Evolutionary conservation across 2,329 filamentous ascomycete genomes (phyloP), one percentile per base, ranked within the genome.

Genomic region (Moelleriella libera): DNA sequence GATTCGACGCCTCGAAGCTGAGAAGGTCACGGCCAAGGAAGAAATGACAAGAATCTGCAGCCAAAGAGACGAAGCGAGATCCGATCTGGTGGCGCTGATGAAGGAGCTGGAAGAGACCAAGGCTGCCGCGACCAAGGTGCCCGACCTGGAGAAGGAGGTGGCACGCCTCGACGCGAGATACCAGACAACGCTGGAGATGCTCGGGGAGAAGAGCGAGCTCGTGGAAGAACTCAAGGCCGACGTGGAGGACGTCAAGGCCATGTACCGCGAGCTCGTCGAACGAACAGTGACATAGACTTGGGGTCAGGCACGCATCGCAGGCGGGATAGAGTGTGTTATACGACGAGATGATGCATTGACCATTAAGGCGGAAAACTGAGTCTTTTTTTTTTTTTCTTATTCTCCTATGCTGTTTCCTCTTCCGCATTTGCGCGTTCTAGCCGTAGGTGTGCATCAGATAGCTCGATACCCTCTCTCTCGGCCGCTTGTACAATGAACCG

Each of bases 171-270:
- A 86, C 57, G 71, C 78, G 52, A 75, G 90, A 57, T 95, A 97
- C 61, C 82, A 94, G 61, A 92, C 88, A 11, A 94, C 88, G 50
- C 71, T 98, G 47, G 89, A 97, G 68, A 83, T 97, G 80, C 68
- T 98, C 48, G 92, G 92, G 1, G 92, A 98, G 75, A 95, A 95
- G 76, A 95, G 88, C 63, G 92, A 98, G 71, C 70, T 84, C 59
- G 89, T 95, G 2, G 88, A 95, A 60, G 92, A 98, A 71, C 69
- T 98, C 54, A 80, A 75, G 63, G 83, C 85, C 10, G 92, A 97
- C 70, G 85, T 98, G 47, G 73, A 81, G 54, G 92, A 98, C 70
- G 74, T 98, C 62, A 98, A 98, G 71, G 83, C 82, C 59, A 95
- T 98, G 75, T 97, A 97, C 69, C 80, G 88, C 54, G 90, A 97